Conservation (phyloP, 164 flowering plant genomes). For the Paratinospora sagittata region DNA sequence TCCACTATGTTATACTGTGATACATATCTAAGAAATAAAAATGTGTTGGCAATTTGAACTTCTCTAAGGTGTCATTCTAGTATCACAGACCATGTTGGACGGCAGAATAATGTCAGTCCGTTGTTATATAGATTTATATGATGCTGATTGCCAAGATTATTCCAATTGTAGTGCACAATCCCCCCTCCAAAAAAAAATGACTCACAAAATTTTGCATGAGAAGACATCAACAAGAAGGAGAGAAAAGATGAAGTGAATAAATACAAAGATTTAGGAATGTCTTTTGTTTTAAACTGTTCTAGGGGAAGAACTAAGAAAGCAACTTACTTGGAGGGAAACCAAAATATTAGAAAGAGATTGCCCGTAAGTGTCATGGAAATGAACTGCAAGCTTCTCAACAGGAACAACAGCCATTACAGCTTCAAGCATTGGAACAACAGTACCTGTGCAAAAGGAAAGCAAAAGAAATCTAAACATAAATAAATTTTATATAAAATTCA, state of each 20-base stretch:
- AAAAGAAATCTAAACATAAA: constrained; percentile 1
- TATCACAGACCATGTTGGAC: not conserved
- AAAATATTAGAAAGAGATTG: constrained; percentile 94
- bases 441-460: constrained; percentile 39
- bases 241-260: not conserved
- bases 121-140: not conserved
- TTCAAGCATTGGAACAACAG: constrained; percentile 89
- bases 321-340: constrained; percentile 79
- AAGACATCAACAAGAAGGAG: not conserved
- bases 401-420: constrained; percentile 93
- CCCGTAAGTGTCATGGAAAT: constrained; percentile 98
- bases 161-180: no score
- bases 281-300: not conserved
- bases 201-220: not conserved
- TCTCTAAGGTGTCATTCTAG: not conserved
- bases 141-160: no score
- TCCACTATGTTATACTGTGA: no score
- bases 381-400: constrained; percentile 85
- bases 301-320: not conserved
- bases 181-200: not conserved
- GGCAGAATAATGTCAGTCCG: not conserved
- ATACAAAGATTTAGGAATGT: not conserved
- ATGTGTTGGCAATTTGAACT: not conserved
- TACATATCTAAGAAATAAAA: not conserved
- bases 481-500: not conserved